Conservation (phyloP, 1,284 basidiomycete genomes). For the Trichosporon asahii region DNA sequence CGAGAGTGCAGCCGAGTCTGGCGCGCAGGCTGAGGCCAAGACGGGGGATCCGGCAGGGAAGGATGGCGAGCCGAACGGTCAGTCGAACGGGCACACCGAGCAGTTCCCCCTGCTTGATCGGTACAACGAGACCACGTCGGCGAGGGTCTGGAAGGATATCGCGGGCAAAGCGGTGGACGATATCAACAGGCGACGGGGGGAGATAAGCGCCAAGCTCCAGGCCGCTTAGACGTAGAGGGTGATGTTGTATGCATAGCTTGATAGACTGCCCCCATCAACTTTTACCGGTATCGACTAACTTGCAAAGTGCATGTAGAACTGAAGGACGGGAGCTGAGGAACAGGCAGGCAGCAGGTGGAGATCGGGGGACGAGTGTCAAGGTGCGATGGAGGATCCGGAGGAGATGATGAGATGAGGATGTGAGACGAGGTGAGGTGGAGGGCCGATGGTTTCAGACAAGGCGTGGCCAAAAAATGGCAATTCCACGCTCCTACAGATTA, state of each 20-base stretch:
- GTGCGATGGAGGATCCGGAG: too few species aligned
- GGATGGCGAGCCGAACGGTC: background rate
- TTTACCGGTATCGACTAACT: too few species aligned
- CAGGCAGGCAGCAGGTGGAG: too few species aligned
- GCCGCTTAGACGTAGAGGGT: too few species aligned
- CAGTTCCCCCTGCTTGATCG: slow-evolving; percentile 49
- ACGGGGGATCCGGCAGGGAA: background rate
- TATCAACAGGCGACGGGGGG: slow-evolving; percentile 25
- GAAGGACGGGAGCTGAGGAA: too few species aligned
- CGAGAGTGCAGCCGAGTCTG: background rate
- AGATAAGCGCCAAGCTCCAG: slow-evolving; percentile 17
- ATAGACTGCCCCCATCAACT: too few species aligned
- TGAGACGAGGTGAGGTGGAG: too few species aligned
- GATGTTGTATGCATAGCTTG: too few species aligned
- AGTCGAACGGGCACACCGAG: slow-evolving; percentile 11
- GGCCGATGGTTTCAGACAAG: too few species aligned
- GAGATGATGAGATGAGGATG: too few species aligned
- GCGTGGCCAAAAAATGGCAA: background rate
- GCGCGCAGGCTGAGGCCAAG: background rate
- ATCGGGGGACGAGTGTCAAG: too few species aligned
- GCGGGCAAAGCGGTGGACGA: slow-evolving; percentile 36
- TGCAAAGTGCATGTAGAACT: too few species aligned
- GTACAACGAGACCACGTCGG: slow-evolving; percentile 50
- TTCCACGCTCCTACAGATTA: background rate
- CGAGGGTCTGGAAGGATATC: slow-evolving; percentile 49